Evolutionary conservation across 345 rosid genomes (phyloP).

Genomic region (Zanthoxylum bungeanum): DNA sequence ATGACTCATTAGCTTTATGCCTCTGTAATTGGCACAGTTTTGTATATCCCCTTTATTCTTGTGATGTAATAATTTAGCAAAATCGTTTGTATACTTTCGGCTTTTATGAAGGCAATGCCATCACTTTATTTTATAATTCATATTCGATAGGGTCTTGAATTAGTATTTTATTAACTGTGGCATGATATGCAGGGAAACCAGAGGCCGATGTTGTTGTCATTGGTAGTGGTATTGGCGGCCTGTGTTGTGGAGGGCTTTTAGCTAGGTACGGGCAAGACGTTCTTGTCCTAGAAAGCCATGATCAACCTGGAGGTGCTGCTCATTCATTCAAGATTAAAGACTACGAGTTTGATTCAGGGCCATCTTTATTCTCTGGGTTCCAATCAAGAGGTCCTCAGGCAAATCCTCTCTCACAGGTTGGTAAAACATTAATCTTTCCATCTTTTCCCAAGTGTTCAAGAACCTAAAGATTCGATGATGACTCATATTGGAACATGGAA

Average conservation of each 20-base stretch:
- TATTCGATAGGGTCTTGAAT: background rate
- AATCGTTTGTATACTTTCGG: background rate
- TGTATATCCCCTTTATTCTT: too few relatives aligned
- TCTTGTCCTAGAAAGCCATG: constrained; percentile 81
- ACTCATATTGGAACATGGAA: background rate
- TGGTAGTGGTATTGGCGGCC: constrained; percentile 88
- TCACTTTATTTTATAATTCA: background rate
- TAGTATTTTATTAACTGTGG: background rate
- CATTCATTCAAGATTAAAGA: constrained; percentile 80
- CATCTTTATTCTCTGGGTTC: constrained; percentile 87
- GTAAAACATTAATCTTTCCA: background rate
- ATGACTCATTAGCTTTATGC: too few relatives aligned
- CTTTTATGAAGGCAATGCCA: background rate
- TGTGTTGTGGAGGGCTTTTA: constrained; percentile 83
- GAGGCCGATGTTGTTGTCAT: constrained; percentile 91
- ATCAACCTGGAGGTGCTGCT: constrained; percentile 86
- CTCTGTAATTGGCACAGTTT: too few relatives aligned
- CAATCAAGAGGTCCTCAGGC: constrained; percentile 91
- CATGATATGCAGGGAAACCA: constrained; percentile 47
- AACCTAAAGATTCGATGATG: background rate
- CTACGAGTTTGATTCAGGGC: constrained; percentile 89
- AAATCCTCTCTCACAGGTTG: constrained; percentile 93
- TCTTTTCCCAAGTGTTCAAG: background rate
- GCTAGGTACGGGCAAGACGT: constrained; percentile 85
- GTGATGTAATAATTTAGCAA: background rate